Percentiles rank a stretch among this genome's conserved stretches.
phyloP scores from a whole-genome alignment of 768 basidiomycete genomes.

The Phylloporus sp. region DNA sequence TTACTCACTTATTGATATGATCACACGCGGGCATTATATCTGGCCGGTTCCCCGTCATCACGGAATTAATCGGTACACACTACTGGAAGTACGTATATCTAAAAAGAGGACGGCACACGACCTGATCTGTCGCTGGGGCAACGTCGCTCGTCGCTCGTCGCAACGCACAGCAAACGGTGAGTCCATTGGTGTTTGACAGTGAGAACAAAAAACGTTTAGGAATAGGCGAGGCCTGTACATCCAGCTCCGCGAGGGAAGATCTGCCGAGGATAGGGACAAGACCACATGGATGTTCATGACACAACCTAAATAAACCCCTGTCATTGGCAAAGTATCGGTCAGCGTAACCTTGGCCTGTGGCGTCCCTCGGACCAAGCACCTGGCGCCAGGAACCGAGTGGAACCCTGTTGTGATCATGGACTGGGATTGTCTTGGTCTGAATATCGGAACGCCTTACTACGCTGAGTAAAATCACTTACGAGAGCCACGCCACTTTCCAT shows the following conservation, averaged over 20 bases:
- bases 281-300: background rate
- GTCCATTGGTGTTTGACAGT: background rate
- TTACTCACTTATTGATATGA: background rate
- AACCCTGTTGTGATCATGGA: background rate
- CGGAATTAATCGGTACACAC: too few species aligned
- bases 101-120: background rate
- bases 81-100: background rate
- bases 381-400: conserved; percentile 9
- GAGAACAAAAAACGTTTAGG: background rate
- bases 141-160: background rate
- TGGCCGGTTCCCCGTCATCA: background rate
- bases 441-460: background rate
- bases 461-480: too few species aligned
- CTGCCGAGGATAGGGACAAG: background rate
- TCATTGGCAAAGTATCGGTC: background rate
- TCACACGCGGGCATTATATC: background rate
- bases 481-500: too few species aligned
- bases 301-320: conserved; percentile 4
- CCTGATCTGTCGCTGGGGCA: background rate
- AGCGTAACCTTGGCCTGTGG: background rate
- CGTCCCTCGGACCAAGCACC: background rate
- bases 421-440: background rate
- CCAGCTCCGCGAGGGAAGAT: background rate
- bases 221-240: background rate
- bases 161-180: background rate